These are phyloP conservation scores for Russula emetica DNA, from an alignment of 768 basidiomycete species.

Conservation along the genomic window DNA sequence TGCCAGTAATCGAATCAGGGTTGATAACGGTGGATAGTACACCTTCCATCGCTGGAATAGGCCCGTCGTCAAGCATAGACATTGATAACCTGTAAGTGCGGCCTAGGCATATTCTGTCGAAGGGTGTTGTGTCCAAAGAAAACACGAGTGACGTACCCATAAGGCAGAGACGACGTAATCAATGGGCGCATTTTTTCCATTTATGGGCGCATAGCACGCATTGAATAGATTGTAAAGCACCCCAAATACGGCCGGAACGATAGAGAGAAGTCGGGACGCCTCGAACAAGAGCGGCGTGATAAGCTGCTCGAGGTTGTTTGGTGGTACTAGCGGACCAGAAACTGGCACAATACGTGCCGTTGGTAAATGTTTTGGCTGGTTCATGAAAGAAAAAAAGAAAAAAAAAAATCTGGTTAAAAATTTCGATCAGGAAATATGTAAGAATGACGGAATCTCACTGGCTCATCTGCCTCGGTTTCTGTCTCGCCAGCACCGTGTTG, in stretches of 20 bases:
- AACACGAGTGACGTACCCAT: conserved; percentile 50
- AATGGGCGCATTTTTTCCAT: conserved; percentile 39
- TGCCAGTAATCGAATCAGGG: conserved; percentile 86
- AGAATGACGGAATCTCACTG: conserved; percentile 44
- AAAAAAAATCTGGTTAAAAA: conserved; percentile 14
- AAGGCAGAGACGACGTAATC: conserved; percentile 66
- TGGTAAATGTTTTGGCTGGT: conserved; percentile 56
- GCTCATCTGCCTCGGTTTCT: conserved; percentile 74
- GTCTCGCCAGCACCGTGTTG: conserved; percentile 66
- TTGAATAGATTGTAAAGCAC: conserved; percentile 58
- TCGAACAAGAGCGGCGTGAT: conserved; percentile 64
- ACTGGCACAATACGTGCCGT: conserved; percentile 58
- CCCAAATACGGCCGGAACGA: conserved; percentile 70
- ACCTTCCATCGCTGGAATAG: conserved; percentile 85
- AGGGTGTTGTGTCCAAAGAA: not conserved
- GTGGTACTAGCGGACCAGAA: conserved; percentile 49
- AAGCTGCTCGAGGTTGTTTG: conserved; percentile 42
- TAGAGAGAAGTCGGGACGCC: conserved; percentile 60
- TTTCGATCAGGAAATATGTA: not conserved
- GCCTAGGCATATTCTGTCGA: conserved; percentile 46
- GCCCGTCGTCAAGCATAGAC: conserved; percentile 81
- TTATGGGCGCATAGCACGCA: conserved; percentile 45
- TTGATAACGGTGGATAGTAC: conserved; percentile 84
- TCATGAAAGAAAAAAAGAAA: no score
- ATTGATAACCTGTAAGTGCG: conserved; percentile 83